phyloP scores from a whole-genome alignment of 1,139 yeast genomes.

The Magnusiomyces magnusii region DNA sequence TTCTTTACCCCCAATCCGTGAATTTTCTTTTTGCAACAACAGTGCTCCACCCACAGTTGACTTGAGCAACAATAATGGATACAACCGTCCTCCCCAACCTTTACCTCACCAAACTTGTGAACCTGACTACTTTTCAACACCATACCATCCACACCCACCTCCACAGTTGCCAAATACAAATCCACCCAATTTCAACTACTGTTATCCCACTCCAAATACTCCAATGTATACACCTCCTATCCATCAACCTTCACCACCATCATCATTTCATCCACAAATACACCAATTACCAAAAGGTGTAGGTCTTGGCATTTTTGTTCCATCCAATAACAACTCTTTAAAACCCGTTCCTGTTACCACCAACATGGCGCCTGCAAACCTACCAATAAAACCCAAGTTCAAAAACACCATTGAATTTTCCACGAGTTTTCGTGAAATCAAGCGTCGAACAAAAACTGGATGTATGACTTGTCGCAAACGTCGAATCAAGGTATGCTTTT shows the following conservation, averaged over 20 bases:
- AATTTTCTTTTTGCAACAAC: background rate
- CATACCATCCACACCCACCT: background rate
- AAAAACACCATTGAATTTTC: conserved; percentile 7
- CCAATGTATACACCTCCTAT: background rate
- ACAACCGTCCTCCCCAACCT: background rate
- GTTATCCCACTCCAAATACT: background rate
- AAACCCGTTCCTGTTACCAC: background rate
- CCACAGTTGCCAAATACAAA: background rate
- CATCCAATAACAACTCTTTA: background rate
- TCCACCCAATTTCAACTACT: background rate
- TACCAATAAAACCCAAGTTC: conserved; percentile 1
- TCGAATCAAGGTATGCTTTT: conserved; percentile 38
- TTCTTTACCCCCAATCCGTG: background rate
- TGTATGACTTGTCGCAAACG: conserved; percentile 67
- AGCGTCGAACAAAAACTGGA: conserved; percentile 58
- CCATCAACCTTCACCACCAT: background rate
- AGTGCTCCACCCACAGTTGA: no score
- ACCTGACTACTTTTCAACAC: background rate
- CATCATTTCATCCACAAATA: background rate
- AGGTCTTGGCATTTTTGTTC: background rate
- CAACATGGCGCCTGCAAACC: background rate
- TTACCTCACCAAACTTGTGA: background rate
- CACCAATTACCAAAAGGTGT: background rate
- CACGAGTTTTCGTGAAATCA: conserved; percentile 23
- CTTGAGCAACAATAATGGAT: background rate